Conservation (phyloP, 2,329 filamentous ascomycete species). For the Colletotrichum tropicale region DNA sequence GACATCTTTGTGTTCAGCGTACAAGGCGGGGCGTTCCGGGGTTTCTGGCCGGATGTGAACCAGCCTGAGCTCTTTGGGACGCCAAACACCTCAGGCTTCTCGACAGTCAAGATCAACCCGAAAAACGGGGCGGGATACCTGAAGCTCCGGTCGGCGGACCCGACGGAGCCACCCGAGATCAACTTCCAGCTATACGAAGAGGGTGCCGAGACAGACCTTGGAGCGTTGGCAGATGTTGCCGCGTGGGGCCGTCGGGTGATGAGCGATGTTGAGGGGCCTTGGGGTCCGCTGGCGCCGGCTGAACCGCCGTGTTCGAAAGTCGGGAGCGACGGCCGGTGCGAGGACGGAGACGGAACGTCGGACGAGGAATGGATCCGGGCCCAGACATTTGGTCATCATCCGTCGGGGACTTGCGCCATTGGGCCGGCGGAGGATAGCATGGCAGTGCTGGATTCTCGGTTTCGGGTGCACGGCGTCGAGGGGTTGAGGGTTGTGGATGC, state of each 20-base stretch:
- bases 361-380: conserved; percentile 45
- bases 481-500: conserved; percentile 67
- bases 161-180: conserved; percentile 67
- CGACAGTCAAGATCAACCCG: conserved; percentile 31
- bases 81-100: not conserved
- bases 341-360: conserved; percentile 36
- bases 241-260: conserved; percentile 25
- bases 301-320: conserved; percentile 11
- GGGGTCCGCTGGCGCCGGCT: conserved; percentile 21
- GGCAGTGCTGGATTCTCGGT: conserved; percentile 61
- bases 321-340: conserved; percentile 22
- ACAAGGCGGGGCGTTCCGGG: conserved; percentile 49
- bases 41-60: conserved; percentile 1
- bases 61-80: not conserved
- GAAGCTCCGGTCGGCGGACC: conserved; percentile 62
- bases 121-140: conserved; percentile 66
- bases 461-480: conserved; percentile 59
- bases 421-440: conserved; percentile 56
- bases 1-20: conserved; percentile 62
- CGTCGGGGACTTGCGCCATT: conserved; percentile 60
- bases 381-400: conserved; percentile 59
- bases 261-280: not conserved
- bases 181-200: conserved; percentile 61
- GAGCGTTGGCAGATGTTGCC: conserved; percentile 32
- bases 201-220: conserved; percentile 49